A percentile compares a stretch with the other conserved stretches of the same genome.
These are phyloP conservation scores for Silene coronaria DNA, from an alignment of 179 eudicot genomes.

Conservation along the genomic window DNA sequence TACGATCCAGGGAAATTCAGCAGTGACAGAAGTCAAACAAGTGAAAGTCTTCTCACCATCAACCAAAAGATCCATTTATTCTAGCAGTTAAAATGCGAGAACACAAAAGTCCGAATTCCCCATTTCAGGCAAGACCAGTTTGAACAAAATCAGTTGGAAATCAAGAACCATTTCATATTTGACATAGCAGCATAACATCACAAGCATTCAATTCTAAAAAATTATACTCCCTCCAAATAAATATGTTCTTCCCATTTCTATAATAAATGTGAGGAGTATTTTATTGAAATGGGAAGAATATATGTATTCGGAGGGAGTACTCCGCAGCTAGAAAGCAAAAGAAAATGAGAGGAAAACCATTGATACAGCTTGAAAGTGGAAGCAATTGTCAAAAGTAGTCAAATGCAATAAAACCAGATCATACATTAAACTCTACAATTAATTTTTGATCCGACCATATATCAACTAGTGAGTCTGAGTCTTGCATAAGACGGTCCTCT, in stretches of 20 bases:
- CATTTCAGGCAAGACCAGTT: not conserved
- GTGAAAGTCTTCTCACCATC: not conserved
- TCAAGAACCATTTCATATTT: not conserved
- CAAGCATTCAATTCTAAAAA: too few species aligned
- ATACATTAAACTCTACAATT: not conserved
- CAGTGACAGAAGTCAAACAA: not conserved
- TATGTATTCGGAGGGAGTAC: too few species aligned
- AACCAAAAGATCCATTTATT: not conserved
- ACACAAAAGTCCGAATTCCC: not conserved
- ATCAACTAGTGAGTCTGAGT: not conserved
- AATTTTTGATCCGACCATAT: not conserved
- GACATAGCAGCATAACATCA: not conserved
- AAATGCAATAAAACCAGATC: not conserved
- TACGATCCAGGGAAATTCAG: too few species aligned
- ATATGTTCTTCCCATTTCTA: too few species aligned
- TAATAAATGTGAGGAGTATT: too few species aligned
- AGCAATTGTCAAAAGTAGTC: not conserved
- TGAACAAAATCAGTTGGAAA: not conserved
- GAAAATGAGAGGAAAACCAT: not conserved
- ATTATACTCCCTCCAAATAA: too few species aligned
- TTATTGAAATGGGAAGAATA: too few species aligned
- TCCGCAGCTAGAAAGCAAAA: not conserved
- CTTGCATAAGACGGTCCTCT: too few species aligned
- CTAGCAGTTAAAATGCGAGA: not conserved
- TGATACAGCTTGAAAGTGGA: too few species aligned